Evolutionary conservation across 129 eudicot species (phyloP).

Genomic region (Flaveria brownii): DNA sequence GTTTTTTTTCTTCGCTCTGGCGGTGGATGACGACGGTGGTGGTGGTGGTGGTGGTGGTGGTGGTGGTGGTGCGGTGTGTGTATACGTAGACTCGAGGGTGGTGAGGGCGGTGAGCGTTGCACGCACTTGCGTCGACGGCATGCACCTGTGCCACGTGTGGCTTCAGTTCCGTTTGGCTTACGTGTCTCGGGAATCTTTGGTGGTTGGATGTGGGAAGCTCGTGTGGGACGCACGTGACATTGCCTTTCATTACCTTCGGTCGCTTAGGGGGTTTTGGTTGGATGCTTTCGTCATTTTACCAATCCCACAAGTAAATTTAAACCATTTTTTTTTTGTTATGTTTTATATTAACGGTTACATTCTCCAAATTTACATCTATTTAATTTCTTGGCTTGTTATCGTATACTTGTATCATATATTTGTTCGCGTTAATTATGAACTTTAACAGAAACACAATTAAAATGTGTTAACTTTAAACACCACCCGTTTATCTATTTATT

Average conservation of each 20-base stretch:
- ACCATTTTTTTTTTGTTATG: too few species aligned
- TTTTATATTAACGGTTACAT: too few species aligned
- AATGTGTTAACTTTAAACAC: too few species aligned
- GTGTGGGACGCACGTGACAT: slow-evolving; percentile 81
- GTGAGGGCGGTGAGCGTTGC: slow-evolving; percentile 49
- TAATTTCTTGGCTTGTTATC: too few species aligned
- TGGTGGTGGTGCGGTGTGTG: slow-evolving; percentile 50
- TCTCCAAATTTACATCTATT: too few species aligned
- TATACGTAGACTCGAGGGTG: slow-evolving; percentile 49
- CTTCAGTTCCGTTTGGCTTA: slow-evolving; percentile 80
- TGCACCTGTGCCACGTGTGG: slow-evolving; percentile 76
- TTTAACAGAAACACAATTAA: too few species aligned
- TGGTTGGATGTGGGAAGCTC: slow-evolving; percentile 81
- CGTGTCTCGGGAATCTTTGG: slow-evolving; percentile 77
- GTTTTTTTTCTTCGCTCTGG: slow-evolving; percentile 66
- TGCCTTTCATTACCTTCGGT: slow-evolving; percentile 60
- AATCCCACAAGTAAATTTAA: slow-evolving; percentile 67
- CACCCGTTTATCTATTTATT: too few species aligned
- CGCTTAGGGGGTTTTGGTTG: slow-evolving; percentile 66
- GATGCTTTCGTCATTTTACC: slow-evolving; percentile 78
- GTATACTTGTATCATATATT: too few species aligned
- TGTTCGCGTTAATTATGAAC: too few species aligned
- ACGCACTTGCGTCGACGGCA: slow-evolving; percentile 67
- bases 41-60: slow-evolving; percentile 50
- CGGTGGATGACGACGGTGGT: slow-evolving; percentile 54